Base-by-base conservation (phyloP, 1,139 yeast species). In the Geotrichum candidum region DNA sequence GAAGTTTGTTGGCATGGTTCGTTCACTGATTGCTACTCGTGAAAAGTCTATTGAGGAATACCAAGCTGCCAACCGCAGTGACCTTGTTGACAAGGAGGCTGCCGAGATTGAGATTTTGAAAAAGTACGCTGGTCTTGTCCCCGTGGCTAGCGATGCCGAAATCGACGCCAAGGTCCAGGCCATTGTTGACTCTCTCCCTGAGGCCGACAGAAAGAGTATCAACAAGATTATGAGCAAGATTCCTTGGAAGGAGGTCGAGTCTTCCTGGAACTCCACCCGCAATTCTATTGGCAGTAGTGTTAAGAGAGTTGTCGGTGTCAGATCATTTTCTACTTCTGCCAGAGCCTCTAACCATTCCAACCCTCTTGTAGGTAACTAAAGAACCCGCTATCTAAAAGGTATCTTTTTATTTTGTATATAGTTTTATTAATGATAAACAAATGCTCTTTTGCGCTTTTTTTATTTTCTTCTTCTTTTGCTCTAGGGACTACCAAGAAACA, bases 21-120 rank as follows among this genome's bases (percentile, higher is more conserved):
- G 75, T 27, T 82, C 84, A 62, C 75, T 84, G 74, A 76, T 82
- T 61, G 77, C 80, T 53, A 86, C 85, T 67, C 78, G 90, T 65
- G 71, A 70, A 55, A 83, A 82, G 62, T 81, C 88, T 1, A 83
- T 83, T 53, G 76, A 72, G 7, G 84, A 84, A 66, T 86, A 80
- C 68, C 63, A 72, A 46, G 76, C 77, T 45, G 82, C 83, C 55
- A 76, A 79, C 18, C 78, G 89, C 59, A 76, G 76, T 1, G 90
- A 86, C 66, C 73, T 85, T 63, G 88, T 82, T 2, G 80, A 78
- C 35, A 82, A 79, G 64, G 91, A 86, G 72, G 68, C 75, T 33
- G 72, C 76, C 48, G 89, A 86, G 71, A 73, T 82, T 38, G 73
- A 69, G 0, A 73, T 84, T 54, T 76, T 86, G 53, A 67, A 78